Percentiles rank a stretch among this genome's conserved stretches.
Conservation (phyloP, 164 flowering plant species). For the Warburgia ugandensis region DNA sequence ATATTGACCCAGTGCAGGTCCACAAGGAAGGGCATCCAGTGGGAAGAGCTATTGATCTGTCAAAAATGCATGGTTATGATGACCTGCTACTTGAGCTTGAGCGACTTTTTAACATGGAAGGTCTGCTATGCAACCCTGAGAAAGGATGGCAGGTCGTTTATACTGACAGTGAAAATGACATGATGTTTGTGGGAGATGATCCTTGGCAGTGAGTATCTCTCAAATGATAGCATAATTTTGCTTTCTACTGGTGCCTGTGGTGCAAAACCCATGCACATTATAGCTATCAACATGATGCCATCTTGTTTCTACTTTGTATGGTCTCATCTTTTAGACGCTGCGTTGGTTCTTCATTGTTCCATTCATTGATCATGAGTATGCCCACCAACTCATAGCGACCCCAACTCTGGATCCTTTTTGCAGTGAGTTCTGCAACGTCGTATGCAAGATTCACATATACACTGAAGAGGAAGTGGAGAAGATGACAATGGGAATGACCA, state of each 20-base stretch:
- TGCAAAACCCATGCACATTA: background rate
- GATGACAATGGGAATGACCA: conserved; percentile 45
- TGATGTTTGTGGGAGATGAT: conserved; percentile 89
- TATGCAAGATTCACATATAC: conserved; percentile 65
- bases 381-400: too few species aligned
- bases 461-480: conserved; percentile 81
- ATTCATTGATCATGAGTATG: background rate
- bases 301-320: background rate
- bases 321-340: background rate
- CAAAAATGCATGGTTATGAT: conserved; percentile 53
- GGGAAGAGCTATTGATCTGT: conserved; percentile 86
- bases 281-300: background rate
- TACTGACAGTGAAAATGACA: conserved; percentile 80
- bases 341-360: background rate
- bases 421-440: conserved; percentile 80
- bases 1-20: conserved; percentile 43
- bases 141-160: conserved; percentile 83
- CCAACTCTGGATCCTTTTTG: conserved; percentile 8
- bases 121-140: conserved; percentile 54
- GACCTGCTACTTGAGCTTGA: conserved; percentile 71
- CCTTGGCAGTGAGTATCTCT: conserved; percentile 83
- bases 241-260: background rate
- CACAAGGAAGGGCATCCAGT: conserved; percentile 93
- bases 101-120: conserved; percentile 80
- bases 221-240: background rate